Base-by-base conservation (phyloP, 148 eudicot species). In the Chenopodium album region DNA sequence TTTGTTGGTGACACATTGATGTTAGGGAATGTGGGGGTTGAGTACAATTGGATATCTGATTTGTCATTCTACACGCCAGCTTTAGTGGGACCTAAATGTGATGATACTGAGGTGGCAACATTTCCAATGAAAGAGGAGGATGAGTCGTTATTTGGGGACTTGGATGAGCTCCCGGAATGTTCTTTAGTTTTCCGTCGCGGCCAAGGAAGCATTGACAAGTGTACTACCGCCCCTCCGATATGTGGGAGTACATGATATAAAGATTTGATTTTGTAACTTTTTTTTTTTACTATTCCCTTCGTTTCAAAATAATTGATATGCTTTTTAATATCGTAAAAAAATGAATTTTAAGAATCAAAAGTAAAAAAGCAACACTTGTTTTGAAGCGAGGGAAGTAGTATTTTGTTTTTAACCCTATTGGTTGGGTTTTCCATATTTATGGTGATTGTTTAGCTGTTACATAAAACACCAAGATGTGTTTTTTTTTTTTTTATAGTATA, bases 91-190 rank as follows among this genome's bases (percentile, higher is more conserved):
- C 89, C 91, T 29, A 69, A 62, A 9, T 84, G 83, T 48, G 86
- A 71, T 0, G 88, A 89, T 48, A 60, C 67, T 34, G 91, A 87
- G 47, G 85, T 87, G 74, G 78, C 84, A 10, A 70, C 82, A 12
- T 83, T 81, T 64, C 77, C 89, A 0, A 88, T 91, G 86, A 81
- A 84, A 47, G 92, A 91, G 78, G 94, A 91, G 68, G 94, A 91
- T 59, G 87, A 89, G 79, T 79, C 84, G 1, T 48, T 91, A 47
- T 91, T 88, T 67, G 92, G 91, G 70, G 94, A 91, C 77, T 82
- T 91, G 68, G 92, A 79, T 12, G 94, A 91, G 78, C 78, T 91
- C 78, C 92, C 94, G 7, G 94, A 91, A 81, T 89, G 90, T 44
- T 85, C 92, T 0, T 50, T 86, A 26, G 92, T 89, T 19, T 89